phyloP scores from a whole-genome alignment of 108 stramenopile species.

The Conticribra weissflogii region DNA sequence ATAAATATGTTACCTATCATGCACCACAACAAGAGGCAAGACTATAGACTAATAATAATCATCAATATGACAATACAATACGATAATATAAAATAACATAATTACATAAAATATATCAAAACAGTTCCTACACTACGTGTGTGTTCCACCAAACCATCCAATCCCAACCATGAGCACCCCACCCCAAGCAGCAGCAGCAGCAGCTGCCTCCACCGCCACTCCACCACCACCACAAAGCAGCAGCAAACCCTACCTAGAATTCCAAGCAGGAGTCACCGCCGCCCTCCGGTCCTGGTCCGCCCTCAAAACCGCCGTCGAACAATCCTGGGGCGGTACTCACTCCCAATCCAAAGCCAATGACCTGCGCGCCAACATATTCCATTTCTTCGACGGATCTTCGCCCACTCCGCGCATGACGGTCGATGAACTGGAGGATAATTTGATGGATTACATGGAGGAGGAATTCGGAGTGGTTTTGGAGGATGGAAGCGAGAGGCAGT shows the following conservation, averaged over 20 bases:
- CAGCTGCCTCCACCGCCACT: not conserved
- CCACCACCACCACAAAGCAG: conserved; percentile 7
- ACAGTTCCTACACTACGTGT: no score
- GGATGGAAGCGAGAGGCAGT: conserved; percentile 74
- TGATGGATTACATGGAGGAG: conserved; percentile 85
- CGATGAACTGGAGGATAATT: conserved; percentile 75
- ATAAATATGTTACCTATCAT: no score
- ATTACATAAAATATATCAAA: no score
- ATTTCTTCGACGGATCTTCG: conserved; percentile 56
- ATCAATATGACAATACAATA: no score
- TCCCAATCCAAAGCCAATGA: conserved; percentile 71
- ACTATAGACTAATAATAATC: no score
- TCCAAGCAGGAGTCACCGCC: conserved; percentile 88
- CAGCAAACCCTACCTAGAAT: conserved; percentile 53
- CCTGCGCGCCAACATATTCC: conserved; percentile 61
- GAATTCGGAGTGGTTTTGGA: conserved; percentile 86
- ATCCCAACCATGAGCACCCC: no score
- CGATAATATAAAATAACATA: no score
- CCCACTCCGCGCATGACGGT: conserved; percentile 47
- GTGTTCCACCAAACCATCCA: no score
- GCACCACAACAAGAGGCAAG: no score
- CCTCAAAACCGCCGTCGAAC: conserved; percentile 72
- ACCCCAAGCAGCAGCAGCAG: not conserved
- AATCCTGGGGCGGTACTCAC: conserved; percentile 80
- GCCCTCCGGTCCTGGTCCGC: conserved; percentile 86